Evolutionary conservation across 768 basidiomycete genomes (phyloP).

Genomic region (Mycena filopes): DNA sequence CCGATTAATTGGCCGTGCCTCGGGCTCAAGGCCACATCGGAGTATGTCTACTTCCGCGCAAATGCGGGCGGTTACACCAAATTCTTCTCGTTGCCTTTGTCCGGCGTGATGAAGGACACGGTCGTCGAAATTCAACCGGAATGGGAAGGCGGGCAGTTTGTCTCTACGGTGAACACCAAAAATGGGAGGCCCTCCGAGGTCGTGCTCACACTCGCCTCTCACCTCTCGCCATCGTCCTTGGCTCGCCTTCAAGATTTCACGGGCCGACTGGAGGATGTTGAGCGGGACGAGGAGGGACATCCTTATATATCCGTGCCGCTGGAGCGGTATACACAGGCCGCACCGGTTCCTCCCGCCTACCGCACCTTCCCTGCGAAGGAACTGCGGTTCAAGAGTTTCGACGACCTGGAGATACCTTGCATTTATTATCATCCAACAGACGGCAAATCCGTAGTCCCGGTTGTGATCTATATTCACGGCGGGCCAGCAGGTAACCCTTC

Average conservation of each 20-base stretch:
- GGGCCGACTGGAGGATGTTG: slow-evolving; percentile 31
- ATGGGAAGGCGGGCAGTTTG: slow-evolving; percentile 45
- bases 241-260: slow-evolving; percentile 46
- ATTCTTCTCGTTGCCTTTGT: slow-evolving; percentile 43
- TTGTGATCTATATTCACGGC: slow-evolving; percentile 52
- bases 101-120: slow-evolving; percentile 38
- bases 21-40: slow-evolving; percentile 38
- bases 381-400: slow-evolving; percentile 53
- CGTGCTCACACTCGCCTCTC: slow-evolving; percentile 42
- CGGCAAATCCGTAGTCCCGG: slow-evolving; percentile 41
- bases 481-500: slow-evolving; percentile 43
- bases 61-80: slow-evolving; percentile 52
- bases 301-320: slow-evolving; percentile 41
- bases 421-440: slow-evolving; percentile 53
- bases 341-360: slow-evolving; percentile 39
- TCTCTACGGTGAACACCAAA: slow-evolving; percentile 41
- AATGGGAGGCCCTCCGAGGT: slow-evolving; percentile 49
- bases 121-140: slow-evolving; percentile 46
- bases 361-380: slow-evolving; percentile 44
- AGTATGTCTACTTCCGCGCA: slow-evolving; percentile 45
- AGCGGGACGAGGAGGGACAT: slow-evolving; percentile 37
- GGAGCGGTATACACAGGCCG: slow-evolving; percentile 46
- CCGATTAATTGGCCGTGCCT: slow-evolving; percentile 49
- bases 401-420: slow-evolving; percentile 51
- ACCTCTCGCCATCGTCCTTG: slow-evolving; percentile 43